These are phyloP conservation scores for Tolypocladium inflatum DNA, from an alignment of 2,329 filamentous ascomycete species.

Conservation along the genomic window DNA sequence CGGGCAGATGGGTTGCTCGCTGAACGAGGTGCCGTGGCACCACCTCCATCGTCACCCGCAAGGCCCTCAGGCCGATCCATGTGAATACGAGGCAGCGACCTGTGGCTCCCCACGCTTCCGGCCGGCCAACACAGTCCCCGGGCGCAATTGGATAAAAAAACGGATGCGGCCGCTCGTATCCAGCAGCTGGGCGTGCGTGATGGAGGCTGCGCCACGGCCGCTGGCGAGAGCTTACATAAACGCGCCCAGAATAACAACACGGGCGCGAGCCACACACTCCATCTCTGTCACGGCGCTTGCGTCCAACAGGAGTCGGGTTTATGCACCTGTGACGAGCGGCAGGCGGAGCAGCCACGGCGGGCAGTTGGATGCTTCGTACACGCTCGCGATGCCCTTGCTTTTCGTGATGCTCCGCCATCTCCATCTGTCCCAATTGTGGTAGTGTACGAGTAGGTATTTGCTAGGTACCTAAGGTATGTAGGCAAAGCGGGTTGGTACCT, in stretches of 20 bases:
- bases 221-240: not conserved
- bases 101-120: not conserved
- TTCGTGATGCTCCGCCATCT: not conserved
- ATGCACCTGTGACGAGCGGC: not conserved
- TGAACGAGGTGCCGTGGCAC: not conserved
- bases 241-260: not conserved
- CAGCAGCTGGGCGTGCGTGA: not conserved
- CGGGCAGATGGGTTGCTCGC: not conserved
- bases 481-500: no score
- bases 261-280: not conserved
- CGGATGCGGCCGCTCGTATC: conserved; percentile 1
- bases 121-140: not conserved
- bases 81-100: not conserved
- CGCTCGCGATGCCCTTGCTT: not conserved
- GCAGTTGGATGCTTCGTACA: not conserved
- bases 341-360: not conserved
- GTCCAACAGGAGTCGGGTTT: not conserved
- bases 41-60: not conserved
- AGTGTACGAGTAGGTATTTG: no score
- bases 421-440: not conserved
- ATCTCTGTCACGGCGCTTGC: no score
- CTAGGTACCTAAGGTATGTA: no score
- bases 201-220: not conserved
- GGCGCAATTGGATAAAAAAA: not conserved
- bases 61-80: not conserved